These are phyloP conservation scores for Salvia splendens DNA, from an alignment of 257 asterid species.

Conservation along the genomic window DNA sequence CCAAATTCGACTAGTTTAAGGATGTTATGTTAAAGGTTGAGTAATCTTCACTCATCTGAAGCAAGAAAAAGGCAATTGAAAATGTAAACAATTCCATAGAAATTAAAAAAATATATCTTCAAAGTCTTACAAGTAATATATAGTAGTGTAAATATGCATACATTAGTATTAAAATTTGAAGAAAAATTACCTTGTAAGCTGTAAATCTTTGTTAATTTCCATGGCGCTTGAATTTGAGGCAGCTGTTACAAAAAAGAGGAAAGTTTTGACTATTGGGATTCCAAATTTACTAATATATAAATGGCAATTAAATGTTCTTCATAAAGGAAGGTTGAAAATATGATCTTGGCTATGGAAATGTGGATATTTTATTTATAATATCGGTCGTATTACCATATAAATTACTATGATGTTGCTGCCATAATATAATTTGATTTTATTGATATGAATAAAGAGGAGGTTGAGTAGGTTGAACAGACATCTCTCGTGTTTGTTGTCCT, in stretches of 20 bases:
- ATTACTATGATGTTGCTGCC: no score
- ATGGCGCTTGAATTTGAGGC: conserved; percentile 1
- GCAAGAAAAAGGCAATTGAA: background rate
- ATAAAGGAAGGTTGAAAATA: background rate
- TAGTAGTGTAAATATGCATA: background rate
- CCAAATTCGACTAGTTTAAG: background rate
- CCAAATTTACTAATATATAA: conserved; percentile 11
- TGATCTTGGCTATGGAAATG: background rate
- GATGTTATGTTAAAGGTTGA: background rate
- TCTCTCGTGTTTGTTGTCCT: conserved; percentile 36
- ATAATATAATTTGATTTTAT: background rate
- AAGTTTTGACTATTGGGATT: conserved; percentile 22
- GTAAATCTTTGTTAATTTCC: conserved; percentile 11
- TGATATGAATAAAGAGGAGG: conserved; percentile 20
- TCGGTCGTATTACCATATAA: no score
- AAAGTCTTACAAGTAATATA: background rate
- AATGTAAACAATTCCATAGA: background rate
- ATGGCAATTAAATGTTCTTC: conserved; percentile 4
- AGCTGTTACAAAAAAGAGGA: background rate
- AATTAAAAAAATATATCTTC: background rate
- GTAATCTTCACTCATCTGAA: conserved; percentile 12
- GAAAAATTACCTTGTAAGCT: conserved; percentile 31
- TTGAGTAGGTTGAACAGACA: conserved; percentile 37
- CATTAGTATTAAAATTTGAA: background rate
- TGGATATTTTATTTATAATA: background rate